Base-by-base conservation (phyloP, 768 basidiomycete species). In the Amanita fuliginea region DNA sequence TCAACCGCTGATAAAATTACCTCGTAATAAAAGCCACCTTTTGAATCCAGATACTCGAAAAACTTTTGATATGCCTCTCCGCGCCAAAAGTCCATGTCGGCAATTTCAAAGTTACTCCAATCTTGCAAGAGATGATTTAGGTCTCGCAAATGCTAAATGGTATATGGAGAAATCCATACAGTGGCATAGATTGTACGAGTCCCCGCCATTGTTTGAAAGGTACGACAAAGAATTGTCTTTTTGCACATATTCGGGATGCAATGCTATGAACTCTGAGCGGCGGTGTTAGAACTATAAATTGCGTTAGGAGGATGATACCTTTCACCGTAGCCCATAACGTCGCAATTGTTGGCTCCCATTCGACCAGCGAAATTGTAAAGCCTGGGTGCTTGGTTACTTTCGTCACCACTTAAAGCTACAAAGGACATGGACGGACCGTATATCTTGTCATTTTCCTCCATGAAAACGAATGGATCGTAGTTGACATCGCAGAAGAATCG, bases 81-180 rank as follows among this genome's bases (percentile, higher is more conserved):
- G 50, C 91, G 71, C 88, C 90, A 95, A 61, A 95, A 88, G 55
- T 89, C 81, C 72, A 96, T 79, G 58, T 83, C 80, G 3, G 79
- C 91, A 52, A 97, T 95, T 65, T 94, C 91, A 57, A 94, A 94
- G 63, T 92, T 94, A 57, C 80, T 86, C 88, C 88, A 92, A 64
- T 81, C 85, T 87, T 47, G 21, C 33, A 30, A 39, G 26, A 49
- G 46, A 39, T 26, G 30, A 13, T 9, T 6, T n/a, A 26, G 7
- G 46, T n/a, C 37, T 16, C 33, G 10, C 22, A 11, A 13, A 6
- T 35, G 5, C 22, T 24, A 24, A 24, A 24, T 2, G 35, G 21
- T n/a, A 34, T 9, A 37, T 21, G 28, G n/a, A 30, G 24, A 40
- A 36, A 37, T 22, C 52, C 71, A 56, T 56, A 81, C 79, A 84